phyloP scores from a whole-genome alignment of 768 basidiomycete species.

The Calocybe indica region DNA sequence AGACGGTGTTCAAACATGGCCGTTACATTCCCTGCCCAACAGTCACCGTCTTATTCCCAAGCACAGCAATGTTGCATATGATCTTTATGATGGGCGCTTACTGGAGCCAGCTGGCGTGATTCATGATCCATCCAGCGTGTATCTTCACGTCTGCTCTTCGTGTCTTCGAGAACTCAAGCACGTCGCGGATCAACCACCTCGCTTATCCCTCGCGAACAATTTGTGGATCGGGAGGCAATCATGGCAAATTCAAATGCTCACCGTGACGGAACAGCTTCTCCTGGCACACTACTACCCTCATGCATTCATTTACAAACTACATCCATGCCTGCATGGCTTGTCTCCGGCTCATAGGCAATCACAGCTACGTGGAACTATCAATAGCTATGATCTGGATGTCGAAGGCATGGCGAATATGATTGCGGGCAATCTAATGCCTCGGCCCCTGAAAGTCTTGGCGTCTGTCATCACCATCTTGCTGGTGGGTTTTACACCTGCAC shows the following conservation, averaged over 20 bases:
- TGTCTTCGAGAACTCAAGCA: slow-evolving; percentile 3
- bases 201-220: slow-evolving; percentile 20
- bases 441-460: slow-evolving; percentile 17
- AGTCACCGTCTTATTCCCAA: no score
- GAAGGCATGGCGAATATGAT: slow-evolving; percentile 24
- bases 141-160: neutral
- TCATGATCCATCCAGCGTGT: neutral
- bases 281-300: slow-evolving; percentile 23
- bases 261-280: slow-evolving; percentile 30
- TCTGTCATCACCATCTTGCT: slow-evolving; percentile 28
- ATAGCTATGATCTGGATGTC: slow-evolving; percentile 19
- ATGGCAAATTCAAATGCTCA: slow-evolving; percentile 18
- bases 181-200: neutral
- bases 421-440: slow-evolving; percentile 27
- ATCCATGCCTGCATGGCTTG: slow-evolving; percentile 10
- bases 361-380: slow-evolving; percentile 30
- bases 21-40: no score
- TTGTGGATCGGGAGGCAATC: slow-evolving; percentile 33
- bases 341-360: slow-evolving; percentile 12
- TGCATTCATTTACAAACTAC: slow-evolving; percentile 29
- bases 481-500: slow-evolving; percentile 17
- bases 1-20: no score
- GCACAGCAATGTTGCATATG: no score
- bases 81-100: slow-evolving; percentile 4
- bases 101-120: neutral